phyloP scores from a whole-genome alignment of 371 early-diverging fungal species.

The Mucor circinelloides region DNA sequence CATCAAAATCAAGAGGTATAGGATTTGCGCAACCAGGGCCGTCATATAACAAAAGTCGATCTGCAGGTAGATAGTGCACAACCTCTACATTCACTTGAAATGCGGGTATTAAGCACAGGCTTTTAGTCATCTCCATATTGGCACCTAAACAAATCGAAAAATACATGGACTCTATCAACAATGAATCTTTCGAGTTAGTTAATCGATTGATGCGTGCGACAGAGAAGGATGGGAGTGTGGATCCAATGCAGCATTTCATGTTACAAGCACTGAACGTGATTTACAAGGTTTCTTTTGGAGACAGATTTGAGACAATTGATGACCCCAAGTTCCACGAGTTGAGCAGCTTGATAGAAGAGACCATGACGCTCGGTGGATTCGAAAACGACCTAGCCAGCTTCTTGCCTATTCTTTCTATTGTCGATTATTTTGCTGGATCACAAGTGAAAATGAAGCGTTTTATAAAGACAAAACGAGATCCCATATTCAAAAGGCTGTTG shows the following conservation, averaged over 20 bases:
- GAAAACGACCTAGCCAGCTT: constrained; percentile 7
- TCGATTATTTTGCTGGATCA: background rate
- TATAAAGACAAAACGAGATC: background rate
- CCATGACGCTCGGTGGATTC: constrained; percentile 1
- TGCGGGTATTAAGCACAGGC: background rate
- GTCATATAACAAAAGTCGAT: background rate
- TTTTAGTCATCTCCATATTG: constrained; percentile 4
- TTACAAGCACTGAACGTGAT: constrained; percentile 14
- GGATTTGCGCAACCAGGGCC: constrained; percentile 2
- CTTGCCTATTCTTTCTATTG: background rate
- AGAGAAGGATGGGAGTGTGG: background rate
- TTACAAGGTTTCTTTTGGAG: background rate
- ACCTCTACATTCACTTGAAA: background rate
- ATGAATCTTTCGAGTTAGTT: constrained; percentile 1
- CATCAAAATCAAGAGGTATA: background rate
- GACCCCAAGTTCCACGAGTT: constrained; percentile 7
- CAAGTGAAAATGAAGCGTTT: background rate
- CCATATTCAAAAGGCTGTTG: background rate
- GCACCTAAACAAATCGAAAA: constrained; percentile 11
- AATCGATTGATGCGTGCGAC: background rate
- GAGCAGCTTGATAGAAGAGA: background rate
- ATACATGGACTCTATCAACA: background rate
- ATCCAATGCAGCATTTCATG: constrained; percentile 6
- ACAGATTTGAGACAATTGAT: background rate
- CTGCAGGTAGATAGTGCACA: background rate